These are phyloP conservation scores for Arbutus unedo DNA, from an alignment of 148 eudicot species.

Conservation along the genomic window DNA sequence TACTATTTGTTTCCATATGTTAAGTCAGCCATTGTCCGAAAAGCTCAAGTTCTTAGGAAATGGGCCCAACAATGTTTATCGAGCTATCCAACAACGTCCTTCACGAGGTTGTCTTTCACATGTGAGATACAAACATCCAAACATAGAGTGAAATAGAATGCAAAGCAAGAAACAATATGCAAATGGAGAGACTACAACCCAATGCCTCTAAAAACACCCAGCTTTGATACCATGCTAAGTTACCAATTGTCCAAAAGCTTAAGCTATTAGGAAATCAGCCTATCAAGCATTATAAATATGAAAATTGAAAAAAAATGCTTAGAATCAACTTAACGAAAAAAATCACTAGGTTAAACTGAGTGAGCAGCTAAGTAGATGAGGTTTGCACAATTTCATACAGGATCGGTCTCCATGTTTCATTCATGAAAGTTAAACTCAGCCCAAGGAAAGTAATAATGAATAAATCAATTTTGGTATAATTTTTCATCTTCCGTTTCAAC, in stretches of 20 bases:
- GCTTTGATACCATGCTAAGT: background rate
- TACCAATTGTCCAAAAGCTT: background rate
- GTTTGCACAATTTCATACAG: background rate
- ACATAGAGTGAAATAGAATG: background rate
- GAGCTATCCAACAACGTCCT: background rate
- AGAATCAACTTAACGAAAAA: background rate
- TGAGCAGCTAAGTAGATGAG: background rate
- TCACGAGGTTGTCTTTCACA: background rate
- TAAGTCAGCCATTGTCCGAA: background rate
- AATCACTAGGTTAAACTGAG: background rate
- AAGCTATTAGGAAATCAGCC: background rate
- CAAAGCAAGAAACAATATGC: background rate
- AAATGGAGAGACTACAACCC: background rate
- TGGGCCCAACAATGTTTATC: background rate
- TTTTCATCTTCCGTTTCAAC: background rate
- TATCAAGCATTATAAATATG: background rate
- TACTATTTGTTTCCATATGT: background rate
- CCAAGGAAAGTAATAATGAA: conserved; percentile 1
- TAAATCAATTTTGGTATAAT: background rate
- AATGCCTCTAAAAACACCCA: background rate
- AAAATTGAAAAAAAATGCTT: background rate
- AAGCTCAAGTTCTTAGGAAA: background rate
- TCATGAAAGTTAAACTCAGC: conserved; percentile 2
- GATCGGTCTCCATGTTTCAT: background rate
- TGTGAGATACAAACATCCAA: background rate